These are phyloP conservation scores for barley (Hordeum vulgare) DNA, from an alignment of 176 grass and related monocot species.

Conservation along the genomic window DNA sequence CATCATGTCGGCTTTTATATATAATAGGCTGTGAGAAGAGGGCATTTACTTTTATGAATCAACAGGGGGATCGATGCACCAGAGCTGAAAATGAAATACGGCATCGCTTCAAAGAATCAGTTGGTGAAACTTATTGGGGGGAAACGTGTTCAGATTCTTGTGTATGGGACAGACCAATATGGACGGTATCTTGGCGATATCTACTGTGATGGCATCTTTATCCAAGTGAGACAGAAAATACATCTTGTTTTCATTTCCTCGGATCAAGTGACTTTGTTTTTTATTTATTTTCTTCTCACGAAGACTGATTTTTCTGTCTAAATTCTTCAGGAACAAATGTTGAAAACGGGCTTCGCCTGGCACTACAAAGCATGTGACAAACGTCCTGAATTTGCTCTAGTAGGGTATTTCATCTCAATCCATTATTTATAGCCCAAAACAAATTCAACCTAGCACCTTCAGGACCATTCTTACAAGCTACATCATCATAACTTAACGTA, in stretches of 20 bases:
- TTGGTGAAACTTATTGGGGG: not conserved
- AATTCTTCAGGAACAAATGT: not conserved
- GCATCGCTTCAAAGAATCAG: not conserved
- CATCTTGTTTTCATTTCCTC: not conserved
- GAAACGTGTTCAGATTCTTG: not conserved
- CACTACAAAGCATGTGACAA: not conserved
- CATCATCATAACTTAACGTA: not conserved
- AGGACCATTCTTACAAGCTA: not conserved
- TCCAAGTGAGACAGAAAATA: constrained; percentile 3
- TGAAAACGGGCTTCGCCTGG: not conserved
- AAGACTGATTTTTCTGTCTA: not conserved
- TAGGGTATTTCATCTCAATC: not conserved
- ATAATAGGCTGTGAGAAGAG: not conserved
- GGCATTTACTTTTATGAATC: not conserved
- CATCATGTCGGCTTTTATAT: not conserved
- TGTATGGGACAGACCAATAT: not conserved
- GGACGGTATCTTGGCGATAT: not conserved
- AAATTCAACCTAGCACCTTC: not conserved
- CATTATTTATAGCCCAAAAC: not conserved
- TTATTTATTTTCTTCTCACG: too few species aligned
- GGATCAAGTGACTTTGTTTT: not conserved
- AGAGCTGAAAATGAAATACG: not conserved
- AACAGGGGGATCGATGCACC: constrained; percentile 7
- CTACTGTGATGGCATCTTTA: not conserved
- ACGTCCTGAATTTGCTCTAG: not conserved